Evolutionary conservation across 345 rosid genomes (phyloP).

Genomic region (Mangifera indica): DNA sequence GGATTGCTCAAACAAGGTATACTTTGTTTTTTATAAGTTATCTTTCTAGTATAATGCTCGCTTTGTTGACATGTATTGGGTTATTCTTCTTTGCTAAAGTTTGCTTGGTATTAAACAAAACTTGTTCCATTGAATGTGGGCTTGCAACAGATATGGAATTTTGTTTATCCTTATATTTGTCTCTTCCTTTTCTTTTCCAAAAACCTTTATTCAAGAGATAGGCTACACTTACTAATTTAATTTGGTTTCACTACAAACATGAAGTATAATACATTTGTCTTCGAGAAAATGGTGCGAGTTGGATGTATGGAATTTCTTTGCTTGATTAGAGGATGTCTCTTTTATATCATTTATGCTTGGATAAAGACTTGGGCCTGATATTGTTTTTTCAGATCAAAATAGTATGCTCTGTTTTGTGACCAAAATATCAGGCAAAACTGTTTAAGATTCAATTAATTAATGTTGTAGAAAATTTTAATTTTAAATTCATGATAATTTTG

Average conservation of each 20-base stretch:
- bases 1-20: slow-evolving; percentile 71
- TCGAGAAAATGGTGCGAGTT: background rate
- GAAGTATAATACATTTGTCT: background rate
- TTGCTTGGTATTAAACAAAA: too few relatives aligned
- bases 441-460: background rate
- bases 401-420: background rate
- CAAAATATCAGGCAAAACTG: background rate
- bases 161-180: background rate
- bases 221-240: background rate
- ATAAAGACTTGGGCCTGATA: background rate
- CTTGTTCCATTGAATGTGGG: background rate
- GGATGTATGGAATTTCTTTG: background rate
- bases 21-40: background rate
- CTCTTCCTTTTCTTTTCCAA: background rate
- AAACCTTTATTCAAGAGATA: background rate
- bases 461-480: background rate
- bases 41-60: background rate
- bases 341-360: background rate
- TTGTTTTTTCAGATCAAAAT: background rate
- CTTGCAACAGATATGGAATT: background rate
- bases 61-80: background rate
- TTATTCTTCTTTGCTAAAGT: too few relatives aligned
- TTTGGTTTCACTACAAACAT: background rate
- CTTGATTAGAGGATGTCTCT: background rate
- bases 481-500: background rate